Evolutionary conservation across 2,329 filamentous ascomycete species (phyloP).

Genomic region (Aspergillus viridinutans): DNA sequence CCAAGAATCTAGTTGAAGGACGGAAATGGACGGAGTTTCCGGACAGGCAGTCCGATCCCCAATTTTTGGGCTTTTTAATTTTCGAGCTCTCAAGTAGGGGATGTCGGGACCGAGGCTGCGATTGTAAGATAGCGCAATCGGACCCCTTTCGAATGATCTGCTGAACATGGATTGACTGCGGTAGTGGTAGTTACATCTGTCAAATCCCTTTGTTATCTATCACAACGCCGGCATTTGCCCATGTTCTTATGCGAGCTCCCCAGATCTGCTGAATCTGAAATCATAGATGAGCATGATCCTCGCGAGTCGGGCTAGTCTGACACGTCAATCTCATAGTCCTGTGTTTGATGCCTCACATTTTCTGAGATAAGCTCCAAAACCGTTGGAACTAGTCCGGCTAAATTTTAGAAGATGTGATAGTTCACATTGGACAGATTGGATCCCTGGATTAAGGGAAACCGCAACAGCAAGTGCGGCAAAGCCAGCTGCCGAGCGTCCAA

Average conservation of each 20-base stretch:
- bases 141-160: not conserved
- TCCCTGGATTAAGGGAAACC: not conserved
- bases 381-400: not conserved
- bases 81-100: not conserved
- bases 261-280: not conserved
- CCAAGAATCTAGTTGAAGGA: not conserved
- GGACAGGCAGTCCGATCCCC: not conserved
- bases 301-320: not conserved
- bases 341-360: not conserved
- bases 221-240: not conserved
- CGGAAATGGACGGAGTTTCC: not conserved
- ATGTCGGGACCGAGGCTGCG: not conserved
- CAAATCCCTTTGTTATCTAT: not conserved
- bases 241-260: not conserved
- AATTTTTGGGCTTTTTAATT: not conserved
- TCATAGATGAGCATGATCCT: not conserved
- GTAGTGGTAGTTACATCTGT: not conserved
- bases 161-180: not conserved
- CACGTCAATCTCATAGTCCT: not conserved
- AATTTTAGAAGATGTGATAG: not conserved
- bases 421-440: not conserved
- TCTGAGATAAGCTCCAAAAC: not conserved
- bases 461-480: not conserved
- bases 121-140: no score
- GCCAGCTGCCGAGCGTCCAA: not conserved